Conservation (phyloP, 805 yeast species). For the Saturnispora sekii region DNA sequence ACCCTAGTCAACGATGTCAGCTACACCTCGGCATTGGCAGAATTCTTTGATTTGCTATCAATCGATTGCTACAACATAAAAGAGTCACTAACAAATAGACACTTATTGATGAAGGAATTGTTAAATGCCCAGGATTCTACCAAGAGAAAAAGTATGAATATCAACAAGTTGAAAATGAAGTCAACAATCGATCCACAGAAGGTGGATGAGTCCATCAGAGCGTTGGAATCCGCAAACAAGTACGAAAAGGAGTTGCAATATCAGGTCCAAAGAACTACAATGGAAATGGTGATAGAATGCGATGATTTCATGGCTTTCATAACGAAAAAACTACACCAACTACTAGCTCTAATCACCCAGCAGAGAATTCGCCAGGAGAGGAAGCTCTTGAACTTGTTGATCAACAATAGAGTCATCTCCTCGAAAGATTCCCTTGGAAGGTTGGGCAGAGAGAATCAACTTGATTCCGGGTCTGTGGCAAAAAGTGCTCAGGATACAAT, state of each 20-base stretch:
- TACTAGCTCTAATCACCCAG: conserved; percentile 52
- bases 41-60: conserved; percentile 53
- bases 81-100: conserved; percentile 88
- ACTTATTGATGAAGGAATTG: conserved; percentile 83
- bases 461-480: conserved; percentile 18
- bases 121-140: conserved; percentile 69
- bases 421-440: conserved; percentile 45
- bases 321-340: conserved; percentile 38
- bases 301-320: conserved; percentile 48
- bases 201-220: conserved; percentile 80
- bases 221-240: conserved; percentile 68
- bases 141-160: conserved; percentile 57
- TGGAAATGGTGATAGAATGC: conserved; percentile 73
- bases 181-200: conserved; percentile 75
- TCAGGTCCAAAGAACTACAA: conserved; percentile 74
- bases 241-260: conserved; percentile 67
- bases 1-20: conserved; percentile 61
- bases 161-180: conserved; percentile 60
- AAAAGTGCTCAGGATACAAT: background rate
- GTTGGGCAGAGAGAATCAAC: conserved; percentile 62
- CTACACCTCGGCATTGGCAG: conserved; percentile 68
- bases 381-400: conserved; percentile 61
- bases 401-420: conserved; percentile 38
- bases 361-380: conserved; percentile 81
- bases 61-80: conserved; percentile 80